Conservation (phyloP, 208 protist species). For the Strigomonas galati region DNA sequence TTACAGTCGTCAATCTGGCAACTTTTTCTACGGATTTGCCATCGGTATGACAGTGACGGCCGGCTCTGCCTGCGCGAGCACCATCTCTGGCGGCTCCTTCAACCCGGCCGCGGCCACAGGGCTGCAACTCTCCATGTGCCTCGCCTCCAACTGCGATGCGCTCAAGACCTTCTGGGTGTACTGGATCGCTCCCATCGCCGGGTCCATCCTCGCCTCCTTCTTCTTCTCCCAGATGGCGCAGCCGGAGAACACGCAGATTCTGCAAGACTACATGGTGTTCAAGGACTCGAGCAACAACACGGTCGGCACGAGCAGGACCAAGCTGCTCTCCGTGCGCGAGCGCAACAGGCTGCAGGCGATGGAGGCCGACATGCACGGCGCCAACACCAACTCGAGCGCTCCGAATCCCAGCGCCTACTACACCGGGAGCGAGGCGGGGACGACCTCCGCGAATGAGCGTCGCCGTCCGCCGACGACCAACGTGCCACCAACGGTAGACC, state of each 20-base stretch:
- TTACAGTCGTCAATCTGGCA: slow-evolving; percentile 63
- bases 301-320: slow-evolving; percentile 12
- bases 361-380: not conserved
- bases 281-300: slow-evolving; percentile 20
- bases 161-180: slow-evolving; percentile 77
- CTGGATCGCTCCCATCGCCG: slow-evolving; percentile 75
- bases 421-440: not conserved
- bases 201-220: slow-evolving; percentile 50
- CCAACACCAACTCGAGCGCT: too few species aligned
- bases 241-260: slow-evolving; percentile 45
- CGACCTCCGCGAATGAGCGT: not conserved
- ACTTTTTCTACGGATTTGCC: slow-evolving; percentile 83
- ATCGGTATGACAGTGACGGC: slow-evolving; percentile 76
- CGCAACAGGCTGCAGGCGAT: not conserved
- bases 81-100: slow-evolving; percentile 76
- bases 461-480: too few species aligned
- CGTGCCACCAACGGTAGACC: too few species aligned
- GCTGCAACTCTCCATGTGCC: slow-evolving; percentile 69
- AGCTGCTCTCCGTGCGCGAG: not conserved
- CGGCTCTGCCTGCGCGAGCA: slow-evolving; percentile 55
- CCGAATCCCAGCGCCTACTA: not conserved
- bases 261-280: slow-evolving; percentile 47
- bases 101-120: slow-evolving; percentile 81
- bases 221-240: slow-evolving; percentile 73
- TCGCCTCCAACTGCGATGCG: slow-evolving; percentile 61